A percentile compares a stretch with the other conserved stretches of the same genome.
These are phyloP conservation scores for Leccinum griseonigrum DNA, from an alignment of 1,284 basidiomycete genomes.

Conservation along the genomic window DNA sequence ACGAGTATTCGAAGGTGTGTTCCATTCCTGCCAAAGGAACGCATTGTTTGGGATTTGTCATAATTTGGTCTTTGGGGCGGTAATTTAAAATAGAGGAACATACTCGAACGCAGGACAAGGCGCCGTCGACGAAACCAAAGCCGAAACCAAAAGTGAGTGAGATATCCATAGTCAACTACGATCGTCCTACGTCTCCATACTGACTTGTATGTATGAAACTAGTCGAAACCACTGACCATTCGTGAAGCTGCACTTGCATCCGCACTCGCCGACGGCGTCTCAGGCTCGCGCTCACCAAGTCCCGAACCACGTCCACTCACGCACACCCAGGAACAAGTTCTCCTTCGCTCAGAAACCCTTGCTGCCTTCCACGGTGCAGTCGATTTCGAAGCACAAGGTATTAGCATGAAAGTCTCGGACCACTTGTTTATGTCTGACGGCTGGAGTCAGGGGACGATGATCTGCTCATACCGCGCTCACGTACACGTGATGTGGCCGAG, in stretches of 20 bases:
- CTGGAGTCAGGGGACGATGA: constrained; percentile 48
- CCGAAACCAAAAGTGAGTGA: constrained; percentile 53
- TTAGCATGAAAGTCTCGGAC: not conserved
- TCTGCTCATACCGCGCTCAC: constrained; percentile 71
- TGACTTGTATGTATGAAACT: constrained; percentile 9
- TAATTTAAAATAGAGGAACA: constrained; percentile 57
- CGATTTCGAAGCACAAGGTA: constrained; percentile 19
- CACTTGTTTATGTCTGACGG: not conserved
- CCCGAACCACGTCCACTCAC: constrained; percentile 45
- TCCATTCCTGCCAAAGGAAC: not conserved
- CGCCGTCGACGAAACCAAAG: constrained; percentile 22
- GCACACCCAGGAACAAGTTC: constrained; percentile 77
- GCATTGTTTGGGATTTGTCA: not conserved
- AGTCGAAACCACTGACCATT: constrained; percentile 62
- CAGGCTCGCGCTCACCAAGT: constrained; percentile 54
- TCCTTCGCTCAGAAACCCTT: constrained; percentile 80
- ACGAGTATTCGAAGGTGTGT: constrained; percentile 73
- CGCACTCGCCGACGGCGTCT: constrained; percentile 51
- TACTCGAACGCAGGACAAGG: constrained; percentile 39
- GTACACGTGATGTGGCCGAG: constrained; percentile 74
- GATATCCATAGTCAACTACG: not conserved
- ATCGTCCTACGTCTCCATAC: not conserved
- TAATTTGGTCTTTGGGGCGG: not conserved
- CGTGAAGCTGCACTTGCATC: constrained; percentile 59
- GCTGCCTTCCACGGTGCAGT: constrained; percentile 70